Conservation (phyloP, 2,329 filamentous ascomycete genomes). For the Trichocomaceae sp. region DNA sequence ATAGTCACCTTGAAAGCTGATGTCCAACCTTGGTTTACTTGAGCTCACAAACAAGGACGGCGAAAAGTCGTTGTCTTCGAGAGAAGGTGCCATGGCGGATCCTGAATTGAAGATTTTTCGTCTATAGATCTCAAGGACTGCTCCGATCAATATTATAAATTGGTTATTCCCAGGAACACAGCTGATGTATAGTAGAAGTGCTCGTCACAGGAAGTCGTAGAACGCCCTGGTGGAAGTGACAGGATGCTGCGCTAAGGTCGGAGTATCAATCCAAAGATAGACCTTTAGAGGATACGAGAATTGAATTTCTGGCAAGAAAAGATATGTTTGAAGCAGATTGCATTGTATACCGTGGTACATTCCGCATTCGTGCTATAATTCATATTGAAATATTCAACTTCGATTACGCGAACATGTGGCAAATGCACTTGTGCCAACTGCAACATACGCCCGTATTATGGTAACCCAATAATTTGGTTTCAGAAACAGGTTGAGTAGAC, state of each 20-base stretch:
- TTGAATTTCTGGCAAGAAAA: too few relatives aligned
- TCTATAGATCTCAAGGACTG: background rate
- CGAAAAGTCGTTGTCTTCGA: background rate
- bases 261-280: too few relatives aligned
- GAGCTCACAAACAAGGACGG: constrained; percentile 3
- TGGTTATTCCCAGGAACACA: background rate
- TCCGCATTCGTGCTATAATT: background rate
- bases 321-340: background rate
- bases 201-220: too few relatives aligned
- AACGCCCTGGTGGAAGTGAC: too few relatives aligned
- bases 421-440: background rate
- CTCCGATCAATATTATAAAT: background rate
- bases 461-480: background rate
- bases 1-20: constrained; percentile 22
- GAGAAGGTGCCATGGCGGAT: constrained; percentile 7
- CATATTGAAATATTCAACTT: background rate
- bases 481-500: background rate
- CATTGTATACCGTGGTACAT: background rate
- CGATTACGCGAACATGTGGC: background rate
- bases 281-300: background rate
- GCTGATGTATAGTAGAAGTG: too few relatives aligned
- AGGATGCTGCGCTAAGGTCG: too few relatives aligned
- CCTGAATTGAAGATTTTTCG: background rate
- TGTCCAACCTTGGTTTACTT: constrained; percentile 30
- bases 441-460: background rate